Percentiles rank a stretch among this genome's conserved stretches.
Evolutionary conservation across 176 grass and related monocot species (phyloP).

Genomic region (Thinopyrum elongatum): DNA sequence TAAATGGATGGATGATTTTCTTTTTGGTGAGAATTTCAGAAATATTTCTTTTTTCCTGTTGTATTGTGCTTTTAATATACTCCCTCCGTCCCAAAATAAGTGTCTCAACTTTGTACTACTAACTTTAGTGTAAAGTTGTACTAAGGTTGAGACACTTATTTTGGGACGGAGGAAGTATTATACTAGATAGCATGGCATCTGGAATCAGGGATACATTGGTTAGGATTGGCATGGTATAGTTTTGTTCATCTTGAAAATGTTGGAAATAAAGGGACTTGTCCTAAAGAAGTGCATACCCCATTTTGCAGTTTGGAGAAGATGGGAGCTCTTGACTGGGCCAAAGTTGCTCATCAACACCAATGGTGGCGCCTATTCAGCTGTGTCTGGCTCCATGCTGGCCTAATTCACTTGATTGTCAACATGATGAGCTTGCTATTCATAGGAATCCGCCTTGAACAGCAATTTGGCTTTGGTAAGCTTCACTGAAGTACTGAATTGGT

Average conservation of each 20-base stretch:
- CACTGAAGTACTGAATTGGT: not conserved
- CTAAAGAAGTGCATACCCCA: not conserved
- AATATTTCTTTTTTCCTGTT: not conserved
- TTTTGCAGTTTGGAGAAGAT: conserved; percentile 74
- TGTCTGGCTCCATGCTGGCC: conserved; percentile 84
- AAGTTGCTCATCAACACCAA: conserved; percentile 78
- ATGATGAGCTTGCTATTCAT: conserved; percentile 93
- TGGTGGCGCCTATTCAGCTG: conserved; percentile 81
- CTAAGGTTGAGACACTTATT: too few relatives aligned
- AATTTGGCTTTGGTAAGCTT: conserved; percentile 90
- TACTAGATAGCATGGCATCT: not conserved
- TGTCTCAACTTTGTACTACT: too few relatives aligned
- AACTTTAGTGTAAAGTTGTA: too few relatives aligned
- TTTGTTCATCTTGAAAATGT: conserved; percentile 1
- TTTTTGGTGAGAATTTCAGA: not conserved
- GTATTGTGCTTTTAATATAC: not conserved
- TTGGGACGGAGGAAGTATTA: too few relatives aligned
- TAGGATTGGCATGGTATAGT: not conserved
- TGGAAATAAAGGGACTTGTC: not conserved
- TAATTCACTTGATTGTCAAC: conserved; percentile 83
- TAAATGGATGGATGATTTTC: not conserved
- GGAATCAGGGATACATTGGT: not conserved
- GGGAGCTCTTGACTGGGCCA: conserved; percentile 90
- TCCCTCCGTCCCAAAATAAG: too few relatives aligned
- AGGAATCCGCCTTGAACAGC: conserved; percentile 89